Conservation (phyloP, 371 early-diverging fungal species). For the Mortierella sp. region DNA sequence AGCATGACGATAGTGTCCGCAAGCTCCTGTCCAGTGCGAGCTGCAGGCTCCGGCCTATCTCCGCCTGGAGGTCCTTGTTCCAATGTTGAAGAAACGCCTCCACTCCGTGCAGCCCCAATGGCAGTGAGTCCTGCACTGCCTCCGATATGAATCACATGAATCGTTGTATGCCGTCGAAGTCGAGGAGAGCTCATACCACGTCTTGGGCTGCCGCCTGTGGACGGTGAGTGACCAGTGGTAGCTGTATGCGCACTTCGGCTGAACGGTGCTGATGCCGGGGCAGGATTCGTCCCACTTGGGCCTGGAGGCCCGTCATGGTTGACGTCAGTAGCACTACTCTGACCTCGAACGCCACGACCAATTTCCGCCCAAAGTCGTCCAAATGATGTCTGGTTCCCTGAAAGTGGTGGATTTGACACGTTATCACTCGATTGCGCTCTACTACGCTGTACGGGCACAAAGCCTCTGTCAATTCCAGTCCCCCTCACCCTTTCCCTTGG, state of each 20-base stretch:
- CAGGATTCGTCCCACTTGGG: background rate
- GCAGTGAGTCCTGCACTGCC: slow-evolving; percentile 14
- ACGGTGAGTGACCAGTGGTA: background rate
- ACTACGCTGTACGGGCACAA: slow-evolving; percentile 7
- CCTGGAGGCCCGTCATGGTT: background rate
- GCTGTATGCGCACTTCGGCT: background rate
- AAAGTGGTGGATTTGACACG: slow-evolving; percentile 7
- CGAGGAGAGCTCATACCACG: slow-evolving; percentile 11
- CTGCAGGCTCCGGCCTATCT: background rate
- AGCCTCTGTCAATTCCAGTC: background rate
- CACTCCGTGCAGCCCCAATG: slow-evolving; percentile 5
- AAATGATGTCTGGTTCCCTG: slow-evolving; percentile 11
- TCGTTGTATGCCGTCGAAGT: slow-evolving; percentile 31
- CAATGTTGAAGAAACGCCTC: background rate
- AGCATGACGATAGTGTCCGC: slow-evolving; percentile 42
- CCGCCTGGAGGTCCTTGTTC: slow-evolving; percentile 7
- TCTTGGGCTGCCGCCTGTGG: too few relatives aligned
- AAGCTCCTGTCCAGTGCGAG: slow-evolving; percentile 10
- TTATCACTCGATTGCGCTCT: background rate
- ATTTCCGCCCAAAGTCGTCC: slow-evolving; percentile 26
- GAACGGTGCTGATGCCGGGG: background rate
- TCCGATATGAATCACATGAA: slow-evolving; percentile 42
- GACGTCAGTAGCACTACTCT: background rate
- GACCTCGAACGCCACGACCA: slow-evolving; percentile 20
- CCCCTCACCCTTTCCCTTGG: too few relatives aligned